phyloP scores from a whole-genome alignment of 345 rosid species.

The Eucalyptus victrix region DNA sequence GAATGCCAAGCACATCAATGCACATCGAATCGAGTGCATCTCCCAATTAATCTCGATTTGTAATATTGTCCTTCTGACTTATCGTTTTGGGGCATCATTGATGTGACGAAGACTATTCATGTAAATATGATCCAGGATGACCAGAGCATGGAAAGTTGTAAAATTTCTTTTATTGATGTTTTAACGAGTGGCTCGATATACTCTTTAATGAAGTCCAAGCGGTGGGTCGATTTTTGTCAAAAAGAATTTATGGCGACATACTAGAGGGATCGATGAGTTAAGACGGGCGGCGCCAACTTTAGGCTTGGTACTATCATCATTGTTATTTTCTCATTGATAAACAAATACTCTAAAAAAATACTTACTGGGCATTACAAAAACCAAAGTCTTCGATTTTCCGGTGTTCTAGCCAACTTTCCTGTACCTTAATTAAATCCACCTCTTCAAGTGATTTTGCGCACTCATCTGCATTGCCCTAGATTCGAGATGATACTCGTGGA shows the following conservation, averaged over 20 bases:
- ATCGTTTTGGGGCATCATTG: background rate
- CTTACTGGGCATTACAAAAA: fast-evolving
- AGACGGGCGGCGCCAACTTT: background rate
- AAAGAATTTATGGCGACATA: background rate
- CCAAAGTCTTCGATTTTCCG: background rate
- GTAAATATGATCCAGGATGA: background rate
- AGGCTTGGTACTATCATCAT: background rate
- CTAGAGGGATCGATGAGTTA: background rate
- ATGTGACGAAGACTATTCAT: background rate
- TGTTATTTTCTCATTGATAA: background rate
- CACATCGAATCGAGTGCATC: background rate
- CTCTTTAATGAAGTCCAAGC: background rate
- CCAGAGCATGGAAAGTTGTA: background rate
- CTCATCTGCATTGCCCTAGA: background rate
- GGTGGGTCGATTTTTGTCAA: background rate
- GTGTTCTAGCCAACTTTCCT: fast-evolving
- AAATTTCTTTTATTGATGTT: background rate
- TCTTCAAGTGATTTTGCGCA: background rate
- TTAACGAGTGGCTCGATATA: background rate
- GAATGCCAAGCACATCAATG: background rate
- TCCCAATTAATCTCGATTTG: background rate
- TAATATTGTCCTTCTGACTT: background rate
- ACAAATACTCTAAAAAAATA: background rate
- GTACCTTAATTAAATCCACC: background rate
- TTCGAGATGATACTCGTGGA: background rate